Evolutionary conservation across 768 basidiomycete species (phyloP).

Genomic region (Termitomyces sp.): DNA sequence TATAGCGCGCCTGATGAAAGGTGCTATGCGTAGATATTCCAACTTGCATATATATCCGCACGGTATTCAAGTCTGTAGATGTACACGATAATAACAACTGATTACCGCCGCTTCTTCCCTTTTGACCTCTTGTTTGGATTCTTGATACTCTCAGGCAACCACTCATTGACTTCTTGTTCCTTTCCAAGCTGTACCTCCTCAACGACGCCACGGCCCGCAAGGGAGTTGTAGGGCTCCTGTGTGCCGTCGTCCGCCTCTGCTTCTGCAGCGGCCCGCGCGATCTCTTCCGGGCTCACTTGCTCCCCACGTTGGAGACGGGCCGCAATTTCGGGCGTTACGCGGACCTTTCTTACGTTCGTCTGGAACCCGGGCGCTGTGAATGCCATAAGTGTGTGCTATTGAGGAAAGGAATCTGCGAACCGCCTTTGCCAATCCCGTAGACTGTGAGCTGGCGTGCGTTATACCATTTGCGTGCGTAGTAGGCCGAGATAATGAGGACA

Average conservation of each 20-base stretch:
- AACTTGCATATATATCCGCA: not conserved
- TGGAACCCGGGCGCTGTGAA: slow-evolving; percentile 47
- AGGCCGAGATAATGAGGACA: slow-evolving; percentile 38
- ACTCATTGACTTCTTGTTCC: slow-evolving; percentile 33
- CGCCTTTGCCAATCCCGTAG: slow-evolving; percentile 54
- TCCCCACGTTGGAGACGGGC: slow-evolving; percentile 48
- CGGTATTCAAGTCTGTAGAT: not conserved
- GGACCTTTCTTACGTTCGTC: slow-evolving; percentile 44
- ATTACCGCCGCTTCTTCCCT: slow-evolving; percentile 14
- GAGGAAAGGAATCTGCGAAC: slow-evolving; percentile 19
- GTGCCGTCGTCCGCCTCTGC: slow-evolving; percentile 30
- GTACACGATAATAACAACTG: not conserved
- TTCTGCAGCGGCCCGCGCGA: slow-evolving; percentile 38
- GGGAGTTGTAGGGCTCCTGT: slow-evolving; percentile 5
- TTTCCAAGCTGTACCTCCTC: slow-evolving; percentile 13
- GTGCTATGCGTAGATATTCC: too few species aligned
- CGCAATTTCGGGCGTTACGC: slow-evolving; percentile 51
- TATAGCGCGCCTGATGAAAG: not conserved
- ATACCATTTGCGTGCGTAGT: slow-evolving; percentile 46
- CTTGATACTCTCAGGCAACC: slow-evolving; percentile 45
- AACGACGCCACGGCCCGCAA: slow-evolving; percentile 9
- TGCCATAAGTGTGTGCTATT: not conserved
- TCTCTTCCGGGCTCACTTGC: slow-evolving; percentile 48
- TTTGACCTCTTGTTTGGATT: slow-evolving; percentile 33
- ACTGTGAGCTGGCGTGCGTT: slow-evolving; percentile 37